Evolutionary conservation across 345 rosid genomes (phyloP), one percentile per base, ranked within the genome.

Genomic region (Camelina hispida): DNA sequence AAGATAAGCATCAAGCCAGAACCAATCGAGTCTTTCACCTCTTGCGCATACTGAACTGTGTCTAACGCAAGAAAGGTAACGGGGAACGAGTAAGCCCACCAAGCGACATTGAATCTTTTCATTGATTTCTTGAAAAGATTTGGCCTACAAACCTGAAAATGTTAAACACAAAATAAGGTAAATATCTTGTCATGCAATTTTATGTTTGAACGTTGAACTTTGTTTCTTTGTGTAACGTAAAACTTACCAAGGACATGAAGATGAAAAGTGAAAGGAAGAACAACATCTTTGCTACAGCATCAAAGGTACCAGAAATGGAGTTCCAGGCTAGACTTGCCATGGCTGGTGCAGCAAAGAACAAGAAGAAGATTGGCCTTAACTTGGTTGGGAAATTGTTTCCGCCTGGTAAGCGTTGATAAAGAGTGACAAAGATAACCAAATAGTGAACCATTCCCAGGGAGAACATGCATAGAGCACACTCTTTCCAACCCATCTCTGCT

Each of bases 291-390:
- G 88, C 83, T 0, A 80, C 9, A 13, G 68, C 77, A 66, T 84
- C 91, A 54, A 89, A 85, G 53, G 64, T 35, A 63, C 83, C 91
- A 11, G 81, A 54, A 25, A 88, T 88, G 7, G 92, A 89, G 71
- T 68, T 83, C 91, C 96, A 91, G 16, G 93, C 88, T 34, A 84
- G 72, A 72, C 90, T 84, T 0, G 79, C 91, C 67, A 78, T 79
- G 83, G 89, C 88, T 1, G 96, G 92, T 54, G 91, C 87, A 20
- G 91, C 89, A 0, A 92, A 75, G 83, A 92, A 89, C 79, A 89
- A 72, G 83, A 86, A 92, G 76, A 92, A 87, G 14, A 81, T 71
- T 2, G 96, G 92, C 32, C 87, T 57, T n/a, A 87, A 74, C 68
- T 60, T 68, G 0, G 74, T 62, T 2, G 91, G 92, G 61, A 86